Evolutionary conservation across 768 basidiomycete species (phyloP), one percentile per base, ranked within the genome.

Genomic region (Grammothele lineata): DNA sequence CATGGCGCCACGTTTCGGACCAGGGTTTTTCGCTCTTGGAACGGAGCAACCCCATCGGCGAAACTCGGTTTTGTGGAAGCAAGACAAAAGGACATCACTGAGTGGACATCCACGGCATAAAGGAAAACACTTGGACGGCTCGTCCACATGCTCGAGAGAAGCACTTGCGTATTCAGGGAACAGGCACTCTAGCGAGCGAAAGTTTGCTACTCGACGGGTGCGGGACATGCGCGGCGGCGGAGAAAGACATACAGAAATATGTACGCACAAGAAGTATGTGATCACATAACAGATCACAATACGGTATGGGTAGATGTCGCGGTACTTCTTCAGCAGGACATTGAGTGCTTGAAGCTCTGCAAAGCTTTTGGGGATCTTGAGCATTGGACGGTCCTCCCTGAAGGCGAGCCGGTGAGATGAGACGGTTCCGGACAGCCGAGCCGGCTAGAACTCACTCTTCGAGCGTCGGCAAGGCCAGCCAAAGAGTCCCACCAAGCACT

Each of bases 341-440:
- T 97, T 96, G 42, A 97, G 76, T 6, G 79, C 82, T 61, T 97
- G 83, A 10, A 98, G 75, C 62, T 97, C 83, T 17, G 73, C 76
- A 56, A 98, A 97, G 3, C 86, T 88, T 62, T 86, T 90, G 11
- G 95, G 95, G 43, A 98, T 78, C 57, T 81, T 84, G 21, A 98
- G 73, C 23, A 76, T 62, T 0, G 79, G 81, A 30, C 83, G 79
- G 71, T 98, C 92, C 40, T 72, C 80, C 33, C 90, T 91, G 60
- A 25, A 37, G 32, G n/a, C n/a, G 7, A 18, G 37, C 27, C 26
- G n/a, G 19, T 40, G 18, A 27, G 11, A 37, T 12, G 39, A 23
- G n/a, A n/a, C 18, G 57, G 40, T 4, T 35, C 43, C 39, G 34
- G 36, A 43, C 42, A 49, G 27, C 9, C 11, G 23, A 24, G 37